These are phyloP conservation scores for Alternaria arborescens DNA, from an alignment of 2,329 filamentous ascomycete species.

Conservation along the genomic window DNA sequence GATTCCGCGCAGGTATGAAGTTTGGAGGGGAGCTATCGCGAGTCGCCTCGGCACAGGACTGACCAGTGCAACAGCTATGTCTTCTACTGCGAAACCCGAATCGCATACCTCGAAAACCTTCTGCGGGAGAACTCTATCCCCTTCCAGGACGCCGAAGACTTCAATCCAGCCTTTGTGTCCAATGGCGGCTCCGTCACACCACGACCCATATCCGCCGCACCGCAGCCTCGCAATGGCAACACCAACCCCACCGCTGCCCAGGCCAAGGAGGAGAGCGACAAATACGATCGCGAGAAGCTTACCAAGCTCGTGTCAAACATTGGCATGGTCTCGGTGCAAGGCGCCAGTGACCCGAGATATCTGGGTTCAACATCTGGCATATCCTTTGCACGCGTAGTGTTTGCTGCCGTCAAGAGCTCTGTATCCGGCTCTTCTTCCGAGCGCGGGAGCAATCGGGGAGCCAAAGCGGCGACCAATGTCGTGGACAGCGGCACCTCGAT, in stretches of 20 bases:
- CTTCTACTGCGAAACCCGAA: slow-evolving; percentile 88
- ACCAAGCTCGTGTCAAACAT: slow-evolving; percentile 74
- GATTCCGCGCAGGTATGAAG: slow-evolving; percentile 74
- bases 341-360: slow-evolving; percentile 79
- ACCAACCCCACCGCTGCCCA: slow-evolving; percentile 24
- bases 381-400: slow-evolving; percentile 92
- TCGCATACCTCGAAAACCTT: slow-evolving; percentile 82
- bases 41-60: slow-evolving; percentile 11
- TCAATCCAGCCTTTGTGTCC: slow-evolving; percentile 58
- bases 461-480: slow-evolving; percentile 58
- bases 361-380: slow-evolving; percentile 88
- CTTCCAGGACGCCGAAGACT: slow-evolving; percentile 74
- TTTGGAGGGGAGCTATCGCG: slow-evolving; percentile 1
- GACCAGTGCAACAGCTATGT: slow-evolving; percentile 72
- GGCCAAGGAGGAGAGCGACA: slow-evolving; percentile 53
- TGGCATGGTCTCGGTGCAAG: slow-evolving; percentile 79
- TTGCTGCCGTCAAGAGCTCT: slow-evolving; percentile 88
- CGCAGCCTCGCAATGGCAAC: slow-evolving; percentile 35
- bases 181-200: slow-evolving; percentile 42
- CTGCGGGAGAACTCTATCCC: slow-evolving; percentile 73
- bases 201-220: slow-evolving; percentile 14
- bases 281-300: slow-evolving; percentile 67
- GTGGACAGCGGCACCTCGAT: slow-evolving; percentile 76
- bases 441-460: slow-evolving; percentile 68
- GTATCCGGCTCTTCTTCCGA: slow-evolving; percentile 66